Base-by-base conservation (phyloP, 306 rosid genomes). In the Trichosanthes cucumerina region DNA sequence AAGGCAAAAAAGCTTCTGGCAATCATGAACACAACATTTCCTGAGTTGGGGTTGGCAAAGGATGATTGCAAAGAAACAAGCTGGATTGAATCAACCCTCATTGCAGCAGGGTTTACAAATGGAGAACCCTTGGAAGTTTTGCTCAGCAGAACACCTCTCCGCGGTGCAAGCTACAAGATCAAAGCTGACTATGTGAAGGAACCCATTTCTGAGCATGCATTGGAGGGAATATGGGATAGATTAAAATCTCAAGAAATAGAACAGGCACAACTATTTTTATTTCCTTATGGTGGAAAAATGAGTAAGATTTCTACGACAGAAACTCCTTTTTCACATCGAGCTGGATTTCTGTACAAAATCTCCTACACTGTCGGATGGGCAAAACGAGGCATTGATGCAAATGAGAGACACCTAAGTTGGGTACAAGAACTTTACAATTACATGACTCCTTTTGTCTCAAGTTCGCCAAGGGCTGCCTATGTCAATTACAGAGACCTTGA, bases 251-350 rank as follows among this genome's bases (percentile, higher is more conserved):
- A 89, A 88, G 3, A 86, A 87, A 11, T 71, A 75, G 0, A 80
- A 90, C 0, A 0, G 74, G 1, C 71, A 88, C 88, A 85, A 88
- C 52, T 82, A 87, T 10, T 93, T 38, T 87, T 85, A 78, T 88
- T 79, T 36, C 98, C 97, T 0, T 90, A 90, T 62, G 98, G 98
- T 0, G 98, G 96, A 65, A 83, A 24, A 84, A 90, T 88, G 98
- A 81, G 84, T 77, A 72, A 79, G 6, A 84, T 91, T 31, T 66
- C 90, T 0, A 89, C 88, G 53, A 83, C 86, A 1, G 85, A 81
- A 70, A 87, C 28, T 18, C 93, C 97, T 1, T 91, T 87, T 53
- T 93, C 96, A 46, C 97, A 88, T 50, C 81, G 97, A 66, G 88
- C 88, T 24, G 96, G 92, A 53, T 86, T 83, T 8, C 9, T 57